These are phyloP conservation scores for Naganishia sp. DNA, from an alignment of 1,284 basidiomycete species.

Conservation along the genomic window DNA sequence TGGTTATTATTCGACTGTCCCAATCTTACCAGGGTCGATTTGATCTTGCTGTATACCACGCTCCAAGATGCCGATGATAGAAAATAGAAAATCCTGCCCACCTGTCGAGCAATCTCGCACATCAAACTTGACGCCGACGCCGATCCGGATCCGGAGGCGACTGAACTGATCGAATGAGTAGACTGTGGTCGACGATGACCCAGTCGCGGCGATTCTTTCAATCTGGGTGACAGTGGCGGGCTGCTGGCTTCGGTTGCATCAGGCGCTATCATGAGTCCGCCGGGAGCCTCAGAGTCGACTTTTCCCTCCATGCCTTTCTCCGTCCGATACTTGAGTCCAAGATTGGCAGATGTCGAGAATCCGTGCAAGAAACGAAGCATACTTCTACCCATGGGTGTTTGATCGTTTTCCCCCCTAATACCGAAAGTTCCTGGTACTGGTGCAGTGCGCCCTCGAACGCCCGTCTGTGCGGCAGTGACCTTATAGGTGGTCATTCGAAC, in stretches of 20 bases:
- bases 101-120: conserved; percentile 50
- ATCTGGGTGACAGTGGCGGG: not conserved
- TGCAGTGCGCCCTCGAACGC: conserved; percentile 16
- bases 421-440: conserved; percentile 31
- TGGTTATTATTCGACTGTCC: conserved; percentile 58
- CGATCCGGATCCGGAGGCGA: not conserved
- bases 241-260: conserved; percentile 6
- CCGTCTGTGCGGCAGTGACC: conserved; percentile 8
- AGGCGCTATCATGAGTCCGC: conserved; percentile 1
- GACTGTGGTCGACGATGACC: conserved; percentile 13
- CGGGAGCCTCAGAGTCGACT: conserved; percentile 7
- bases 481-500: conserved; percentile 67
- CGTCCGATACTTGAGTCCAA: conserved; percentile 27
- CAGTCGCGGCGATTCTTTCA: not conserved
- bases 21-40: conserved; percentile 68
- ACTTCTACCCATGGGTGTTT: conserved; percentile 25
- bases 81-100: conserved; percentile 78
- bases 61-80: conserved; percentile 89
- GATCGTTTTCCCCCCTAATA: conserved; percentile 30
- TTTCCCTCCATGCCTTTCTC: conserved; percentile 25
- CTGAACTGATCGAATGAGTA: conserved; percentile 15
- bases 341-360: conserved; percentile 27
- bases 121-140: conserved; percentile 13
- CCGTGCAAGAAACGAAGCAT: conserved; percentile 29
- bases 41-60: conserved; percentile 72